Percentiles rank a stretch among this genome's conserved stretches.
Conservation (phyloP, 257 asterid genomes). For the Fraxinus anomala region DNA sequence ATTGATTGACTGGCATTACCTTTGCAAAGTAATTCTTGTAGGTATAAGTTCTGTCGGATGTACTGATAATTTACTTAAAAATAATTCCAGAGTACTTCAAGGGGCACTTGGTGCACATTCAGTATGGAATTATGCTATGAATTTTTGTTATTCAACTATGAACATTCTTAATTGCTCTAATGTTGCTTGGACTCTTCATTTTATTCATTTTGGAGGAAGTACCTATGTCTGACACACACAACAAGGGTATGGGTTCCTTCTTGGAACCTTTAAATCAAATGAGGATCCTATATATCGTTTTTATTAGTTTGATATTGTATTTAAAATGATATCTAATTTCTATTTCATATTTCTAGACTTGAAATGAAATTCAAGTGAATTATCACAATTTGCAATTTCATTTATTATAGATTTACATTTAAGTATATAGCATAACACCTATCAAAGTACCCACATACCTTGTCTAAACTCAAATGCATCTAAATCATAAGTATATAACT, state of each 20-base stretch:
- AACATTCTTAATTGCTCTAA: background rate
- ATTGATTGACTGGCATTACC: background rate
- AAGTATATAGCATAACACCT: no score
- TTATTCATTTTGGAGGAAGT: background rate
- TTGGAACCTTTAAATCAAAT: background rate
- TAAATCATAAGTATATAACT: background rate
- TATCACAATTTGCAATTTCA: no score
- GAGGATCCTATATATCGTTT: no score
- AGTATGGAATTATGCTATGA: background rate
- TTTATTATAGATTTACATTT: background rate
- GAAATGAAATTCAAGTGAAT: background rate
- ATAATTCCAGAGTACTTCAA: background rate
- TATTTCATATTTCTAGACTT: background rate
- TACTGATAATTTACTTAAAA: background rate
- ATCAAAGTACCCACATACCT: background rate
- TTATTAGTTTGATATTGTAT: background rate
- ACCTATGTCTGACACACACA: background rate
- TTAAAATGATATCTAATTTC: background rate
- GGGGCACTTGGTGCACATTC: background rate
- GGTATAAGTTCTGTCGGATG: background rate
- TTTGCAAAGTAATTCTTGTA: constrained; percentile 4
- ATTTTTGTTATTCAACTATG: background rate
- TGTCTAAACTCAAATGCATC: no score
- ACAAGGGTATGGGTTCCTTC: background rate
- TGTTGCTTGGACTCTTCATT: background rate